Base-by-base conservation (phyloP, 2,329 filamentous ascomycete species). In the Ploettnerulaceae sp. region DNA sequence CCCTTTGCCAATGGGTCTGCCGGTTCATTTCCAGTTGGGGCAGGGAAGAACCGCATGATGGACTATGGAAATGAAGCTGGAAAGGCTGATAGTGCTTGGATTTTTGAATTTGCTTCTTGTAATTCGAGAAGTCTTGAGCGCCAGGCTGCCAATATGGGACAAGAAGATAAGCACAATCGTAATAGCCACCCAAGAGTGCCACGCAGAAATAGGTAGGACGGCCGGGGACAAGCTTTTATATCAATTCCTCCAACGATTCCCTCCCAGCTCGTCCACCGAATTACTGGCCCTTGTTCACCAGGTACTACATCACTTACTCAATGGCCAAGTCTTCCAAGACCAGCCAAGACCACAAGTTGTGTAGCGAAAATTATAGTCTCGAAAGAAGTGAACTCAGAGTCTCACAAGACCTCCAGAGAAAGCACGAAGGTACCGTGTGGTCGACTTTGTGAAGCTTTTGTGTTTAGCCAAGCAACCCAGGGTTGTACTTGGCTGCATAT, bases 1-100 rank as follows among this genome's bases (percentile, higher is more conserved):
- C 84, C 85, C 65, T 77, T 79, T 25, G 81, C 81, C 48, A 87
- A 64, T 15, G 82, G 80, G 53, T 86, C 83, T 44, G 84, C 83
- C 8, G 75, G 72, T 40, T 52, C 45, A 43, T 44, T 50, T 24
- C 38, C 18, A 22, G 44, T 39, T 21, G 44, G 29, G 34, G 44
- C 44, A 12, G 40, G 40, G 20, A 43, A 43, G 29, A 43, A 7
- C 9, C 40, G 40, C 40, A 43, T 43, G 29, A 17, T 18, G 22
- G 40, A 18, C 21, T 21, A 22, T 11, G 14, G 2, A 9, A 26
- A 18, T 15, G 36, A 26, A 28, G 24, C 6, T 24, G 26, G 11
- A 11, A n/a, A 29, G 7, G 7, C 17, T 4, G 5, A 14, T 9
- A 18, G 17, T 18, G 4, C 31, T 17, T 25, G 7, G n/a, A 18